Conservation (phyloP, 148 eudicot genomes). For the Rhododendron ferrugineum region DNA sequence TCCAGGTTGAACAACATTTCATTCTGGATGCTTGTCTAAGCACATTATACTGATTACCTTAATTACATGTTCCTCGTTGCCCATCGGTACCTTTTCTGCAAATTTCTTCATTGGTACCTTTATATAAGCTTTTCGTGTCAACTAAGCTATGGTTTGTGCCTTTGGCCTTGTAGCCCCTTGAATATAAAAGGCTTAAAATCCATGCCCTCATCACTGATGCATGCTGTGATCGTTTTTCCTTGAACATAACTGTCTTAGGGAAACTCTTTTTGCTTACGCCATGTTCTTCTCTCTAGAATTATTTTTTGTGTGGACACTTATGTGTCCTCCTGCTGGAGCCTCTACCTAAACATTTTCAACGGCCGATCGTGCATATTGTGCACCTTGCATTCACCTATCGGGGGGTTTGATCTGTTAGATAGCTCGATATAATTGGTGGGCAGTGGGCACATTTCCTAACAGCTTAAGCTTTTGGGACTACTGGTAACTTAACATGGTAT, state of each 20-base stretch:
- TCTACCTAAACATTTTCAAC: not conserved
- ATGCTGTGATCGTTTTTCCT: not conserved
- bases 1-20: not conserved
- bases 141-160: not conserved
- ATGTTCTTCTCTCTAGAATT: not conserved
- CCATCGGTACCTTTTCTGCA: not conserved
- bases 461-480: too few species aligned
- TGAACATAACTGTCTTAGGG: not conserved
- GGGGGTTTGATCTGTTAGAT: not conserved
- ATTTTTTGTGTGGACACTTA: not conserved
- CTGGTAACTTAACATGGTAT: too few species aligned
- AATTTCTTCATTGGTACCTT: not conserved
- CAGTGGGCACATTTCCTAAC: too few species aligned
- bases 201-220: not conserved
- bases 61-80: not conserved
- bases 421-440: too few species aligned
- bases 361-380: not conserved
- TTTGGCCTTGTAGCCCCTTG: not conserved
- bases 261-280: not conserved
- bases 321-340: not conserved
- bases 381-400: not conserved
- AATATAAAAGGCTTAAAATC: not conserved
- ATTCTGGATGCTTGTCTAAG: not conserved
- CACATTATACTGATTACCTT: not conserved
- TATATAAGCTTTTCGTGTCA: not conserved